These are phyloP conservation scores for Areca catechu DNA, from an alignment of 176 grass and related monocot genomes.

Conservation along the genomic window DNA sequence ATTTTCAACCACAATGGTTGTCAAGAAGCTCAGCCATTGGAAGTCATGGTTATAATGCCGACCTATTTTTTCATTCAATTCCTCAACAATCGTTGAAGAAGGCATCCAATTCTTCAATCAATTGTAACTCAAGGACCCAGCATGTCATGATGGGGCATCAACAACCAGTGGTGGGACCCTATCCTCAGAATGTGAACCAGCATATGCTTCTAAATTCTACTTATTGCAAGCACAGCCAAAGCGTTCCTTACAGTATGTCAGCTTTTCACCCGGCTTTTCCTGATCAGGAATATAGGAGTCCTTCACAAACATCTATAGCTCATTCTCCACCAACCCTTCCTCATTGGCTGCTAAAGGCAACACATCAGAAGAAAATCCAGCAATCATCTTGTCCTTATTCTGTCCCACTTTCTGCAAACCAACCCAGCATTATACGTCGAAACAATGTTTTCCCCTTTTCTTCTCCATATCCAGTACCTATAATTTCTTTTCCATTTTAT, in stretches of 20 bases:
- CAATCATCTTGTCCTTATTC: conserved; percentile 14
- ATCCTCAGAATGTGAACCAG: conserved; percentile 16
- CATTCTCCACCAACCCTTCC: neutral
- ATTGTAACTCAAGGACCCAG: no score
- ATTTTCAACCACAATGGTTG: no score
- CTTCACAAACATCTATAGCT: conserved; percentile 12
- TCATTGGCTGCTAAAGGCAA: conserved; percentile 2
- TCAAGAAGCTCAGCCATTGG: no score
- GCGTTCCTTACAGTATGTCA: conserved; percentile 18
- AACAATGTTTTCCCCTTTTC: conserved; percentile 8
- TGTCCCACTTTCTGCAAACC: conserved; percentile 6
- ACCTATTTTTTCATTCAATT: no score
- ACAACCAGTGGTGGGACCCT: conserved; percentile 12
- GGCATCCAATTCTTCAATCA: no score
- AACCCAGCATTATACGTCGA: neutral
- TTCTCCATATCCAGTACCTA: conserved; percentile 12
- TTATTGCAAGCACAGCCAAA: conserved; percentile 2
- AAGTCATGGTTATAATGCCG: no score
- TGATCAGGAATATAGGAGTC: conserved; percentile 19
- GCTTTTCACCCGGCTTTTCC: conserved; percentile 8
- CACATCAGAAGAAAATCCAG: neutral
- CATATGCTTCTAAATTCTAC: conserved; percentile 14
- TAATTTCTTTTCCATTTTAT: conserved; percentile 25
- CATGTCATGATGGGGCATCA: neutral
- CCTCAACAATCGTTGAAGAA: no score